Conservation (phyloP, 1,284 basidiomycete species). For the Acaromyces ingoldii region DNA sequence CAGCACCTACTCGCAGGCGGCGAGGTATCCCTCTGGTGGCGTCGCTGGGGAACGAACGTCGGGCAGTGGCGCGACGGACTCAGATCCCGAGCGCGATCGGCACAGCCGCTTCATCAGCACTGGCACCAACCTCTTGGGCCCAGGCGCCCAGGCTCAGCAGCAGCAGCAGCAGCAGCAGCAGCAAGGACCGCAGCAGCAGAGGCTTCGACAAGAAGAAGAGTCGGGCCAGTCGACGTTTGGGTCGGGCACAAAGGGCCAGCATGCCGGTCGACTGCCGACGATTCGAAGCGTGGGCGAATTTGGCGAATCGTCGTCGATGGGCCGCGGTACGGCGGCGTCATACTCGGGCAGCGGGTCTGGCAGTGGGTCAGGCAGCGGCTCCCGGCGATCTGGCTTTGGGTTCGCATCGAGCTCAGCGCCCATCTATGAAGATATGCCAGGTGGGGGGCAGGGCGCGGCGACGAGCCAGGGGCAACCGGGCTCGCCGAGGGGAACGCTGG, state of each 20-base stretch:
- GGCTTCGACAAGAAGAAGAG: too few relatives aligned
- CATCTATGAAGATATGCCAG: not conserved
- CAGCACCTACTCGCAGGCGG: conserved; percentile 17
- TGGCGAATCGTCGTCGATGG: conserved; percentile 15
- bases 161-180: too few relatives aligned
- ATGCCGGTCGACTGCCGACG: conserved; percentile 18
- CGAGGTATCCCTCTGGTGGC: conserved; percentile 6
- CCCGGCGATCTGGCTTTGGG: not conserved
- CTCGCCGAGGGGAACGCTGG: not conserved
- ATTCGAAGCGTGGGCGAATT: conserved; percentile 36
- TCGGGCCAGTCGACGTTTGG: too few relatives aligned
- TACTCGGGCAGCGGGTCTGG: not conserved
- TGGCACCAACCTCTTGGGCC: conserved; percentile 25
- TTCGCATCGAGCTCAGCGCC: not conserved
- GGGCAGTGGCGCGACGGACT: not conserved
- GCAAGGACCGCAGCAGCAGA: too few relatives aligned
- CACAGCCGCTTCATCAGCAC: conserved; percentile 35
- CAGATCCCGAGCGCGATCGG: conserved; percentile 14
- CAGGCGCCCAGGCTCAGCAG: conserved; percentile 5
- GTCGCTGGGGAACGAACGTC: not conserved
- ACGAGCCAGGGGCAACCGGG: not conserved
- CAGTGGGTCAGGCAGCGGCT: not conserved
- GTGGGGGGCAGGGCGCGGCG: too few relatives aligned
- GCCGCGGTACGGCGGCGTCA: not conserved
- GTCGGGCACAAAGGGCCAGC: too few relatives aligned